Base-by-base conservation (phyloP, 2,329 filamentous ascomycete genomes). In the Cladosporium phlei region DNA sequence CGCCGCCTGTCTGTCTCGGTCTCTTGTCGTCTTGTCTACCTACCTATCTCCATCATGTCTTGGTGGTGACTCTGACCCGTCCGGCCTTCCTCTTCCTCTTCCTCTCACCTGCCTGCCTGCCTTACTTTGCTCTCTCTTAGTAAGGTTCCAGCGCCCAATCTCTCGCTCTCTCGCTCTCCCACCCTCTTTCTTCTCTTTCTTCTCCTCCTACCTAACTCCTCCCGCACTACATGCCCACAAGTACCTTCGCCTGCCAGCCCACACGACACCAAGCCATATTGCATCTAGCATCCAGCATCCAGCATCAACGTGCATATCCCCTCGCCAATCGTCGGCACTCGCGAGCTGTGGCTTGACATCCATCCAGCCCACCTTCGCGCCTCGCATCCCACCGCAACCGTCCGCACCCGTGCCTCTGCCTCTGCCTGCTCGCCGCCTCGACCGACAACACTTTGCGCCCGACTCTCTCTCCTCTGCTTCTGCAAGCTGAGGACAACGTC, bases 331-430 rank as follows among this genome's bases (percentile, higher is more conserved):
- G 39, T 22, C 39, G 39, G 39, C 39, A 43, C 21, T 43, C 39
- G 42, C 42, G 35, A 32, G 32, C 32, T 32, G 42, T 45, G 42
- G 42, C 42, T 45, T 45, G 42, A 45, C 30, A 35, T 32, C 42
- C n/a, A n/a, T n/a, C 32, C 42, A 45, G 32, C 42, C 42, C 42
- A 37, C 42, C 32, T 12, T 37, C 34, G 34, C 30, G 30, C n/a
- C 40, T 44, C 42, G 42, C 42, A 45, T 37, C 42, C 32, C 42
- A 45, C 42, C 37, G 37, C 37, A 39, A 28, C 37, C 6, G 24
- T n/a, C n/a, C n/a, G n/a, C n/a, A n/a, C n/a, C n/a, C 24, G 11
- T 25, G 6, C 42, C 16, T 29, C 40, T 44, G 40, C 30, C 40
- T n/a, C n/a, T n/a, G 40, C 40, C 40, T 34, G 40, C 40, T 19